These are phyloP conservation scores for Oryza rufipogon DNA, from an alignment of 176 grass and related monocot genomes.

Conservation along the genomic window DNA sequence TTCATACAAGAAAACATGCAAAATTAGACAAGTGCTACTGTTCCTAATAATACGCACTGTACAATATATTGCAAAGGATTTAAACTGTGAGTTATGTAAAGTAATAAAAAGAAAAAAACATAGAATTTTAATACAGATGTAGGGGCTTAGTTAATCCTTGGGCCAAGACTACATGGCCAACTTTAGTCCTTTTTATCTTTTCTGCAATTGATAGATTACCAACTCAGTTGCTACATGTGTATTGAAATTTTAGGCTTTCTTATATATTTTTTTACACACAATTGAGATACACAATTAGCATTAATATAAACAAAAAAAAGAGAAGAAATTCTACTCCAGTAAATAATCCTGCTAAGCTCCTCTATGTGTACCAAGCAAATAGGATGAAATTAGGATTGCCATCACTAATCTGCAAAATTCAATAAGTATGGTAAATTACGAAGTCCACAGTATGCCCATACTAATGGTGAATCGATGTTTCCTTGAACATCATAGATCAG, in stretches of 20 bases:
- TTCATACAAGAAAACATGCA: conserved; percentile 21
- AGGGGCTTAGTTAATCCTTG: not conserved
- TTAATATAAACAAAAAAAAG: not conserved
- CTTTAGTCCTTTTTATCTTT: not conserved
- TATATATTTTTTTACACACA: not conserved
- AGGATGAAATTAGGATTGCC: not conserved
- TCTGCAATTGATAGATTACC: not conserved
- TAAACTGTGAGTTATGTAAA: not conserved
- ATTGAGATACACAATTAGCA: not conserved
- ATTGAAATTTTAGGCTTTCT: not conserved
- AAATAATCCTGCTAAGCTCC: not conserved
- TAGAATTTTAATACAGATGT: not conserved
- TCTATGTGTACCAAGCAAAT: not conserved
- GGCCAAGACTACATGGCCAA: not conserved
- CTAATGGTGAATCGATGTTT: not conserved
- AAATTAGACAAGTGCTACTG: not conserved
- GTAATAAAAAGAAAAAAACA: not conserved
- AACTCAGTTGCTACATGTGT: not conserved
- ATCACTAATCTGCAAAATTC: not conserved
- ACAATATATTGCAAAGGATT: not conserved
- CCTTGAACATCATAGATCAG: not conserved
- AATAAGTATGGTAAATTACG: not conserved
- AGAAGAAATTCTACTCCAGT: not conserved
- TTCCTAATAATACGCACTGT: not conserved
- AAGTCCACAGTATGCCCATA: not conserved